Evolutionary conservation across 768 basidiomycete genomes (phyloP).

Genomic region (Xerocomellus intermedius): DNA sequence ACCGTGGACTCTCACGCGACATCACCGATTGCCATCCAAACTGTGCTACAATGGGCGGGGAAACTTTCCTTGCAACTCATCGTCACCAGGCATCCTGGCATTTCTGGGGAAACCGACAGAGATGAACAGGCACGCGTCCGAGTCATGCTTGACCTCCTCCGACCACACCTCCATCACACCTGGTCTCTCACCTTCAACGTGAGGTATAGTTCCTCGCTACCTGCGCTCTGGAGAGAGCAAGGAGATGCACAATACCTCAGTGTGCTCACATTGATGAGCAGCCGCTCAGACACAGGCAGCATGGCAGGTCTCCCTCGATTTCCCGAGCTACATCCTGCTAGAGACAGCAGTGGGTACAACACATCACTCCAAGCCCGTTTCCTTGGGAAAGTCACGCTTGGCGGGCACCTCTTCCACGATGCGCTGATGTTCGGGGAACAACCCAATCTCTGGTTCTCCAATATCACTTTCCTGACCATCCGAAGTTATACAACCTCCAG

Average conservation of each 20-base stretch:
- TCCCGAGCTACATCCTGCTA: not conserved
- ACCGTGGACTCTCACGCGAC: constrained; percentile 11
- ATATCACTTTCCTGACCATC: constrained; percentile 2
- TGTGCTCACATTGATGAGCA: not conserved
- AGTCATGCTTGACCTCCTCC: not conserved
- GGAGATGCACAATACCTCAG: not conserved
- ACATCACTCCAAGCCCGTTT: not conserved
- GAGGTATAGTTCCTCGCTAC: not conserved
- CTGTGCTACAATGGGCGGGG: not conserved
- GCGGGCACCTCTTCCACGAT: not conserved
- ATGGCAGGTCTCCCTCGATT: not conserved
- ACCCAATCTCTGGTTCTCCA: constrained; percentile 1
- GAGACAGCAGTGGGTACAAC: not conserved
- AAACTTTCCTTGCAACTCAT: constrained; percentile 3
- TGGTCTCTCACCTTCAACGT: constrained; percentile 4
- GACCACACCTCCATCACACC: not conserved
- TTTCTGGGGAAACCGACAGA: not conserved
- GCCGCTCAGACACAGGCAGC: not conserved
- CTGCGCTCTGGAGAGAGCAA: constrained; percentile 8
- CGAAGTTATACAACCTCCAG: not conserved
- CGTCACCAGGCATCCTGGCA: not conserved
- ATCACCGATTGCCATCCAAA: not conserved
- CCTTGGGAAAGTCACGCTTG: not conserved
- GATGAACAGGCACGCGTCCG: not conserved
- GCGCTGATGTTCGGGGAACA: not conserved